Percentiles rank a stretch among this genome's conserved stretches.
These are phyloP conservation scores for Rhodotorula babjevae DNA, from an alignment of 768 basidiomycete species.

Conservation along the genomic window DNA sequence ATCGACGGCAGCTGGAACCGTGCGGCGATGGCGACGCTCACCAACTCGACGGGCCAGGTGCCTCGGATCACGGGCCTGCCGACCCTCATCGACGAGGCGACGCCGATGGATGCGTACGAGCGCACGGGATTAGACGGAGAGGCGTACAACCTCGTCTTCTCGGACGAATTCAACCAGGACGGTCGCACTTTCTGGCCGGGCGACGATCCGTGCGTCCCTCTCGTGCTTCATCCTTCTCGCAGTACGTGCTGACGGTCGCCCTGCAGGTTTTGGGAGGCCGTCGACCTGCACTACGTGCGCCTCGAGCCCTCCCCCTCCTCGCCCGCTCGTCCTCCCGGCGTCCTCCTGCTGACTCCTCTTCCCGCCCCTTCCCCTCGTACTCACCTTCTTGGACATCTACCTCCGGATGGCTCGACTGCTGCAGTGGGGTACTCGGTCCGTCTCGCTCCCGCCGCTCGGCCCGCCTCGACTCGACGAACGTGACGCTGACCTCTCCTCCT, in stretches of 20 bases:
- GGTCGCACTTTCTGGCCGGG: conserved; percentile 65
- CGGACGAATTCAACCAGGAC: conserved; percentile 72
- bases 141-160: conserved; percentile 74
- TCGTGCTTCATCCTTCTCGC: not conserved
- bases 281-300: conserved; percentile 49
- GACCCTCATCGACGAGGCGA: conserved; percentile 70
- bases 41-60: conserved; percentile 69
- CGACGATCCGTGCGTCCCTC: conserved; percentile 5
- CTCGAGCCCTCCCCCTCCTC: not conserved
- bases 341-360: conserved; percentile 22
- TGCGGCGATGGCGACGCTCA: not conserved
- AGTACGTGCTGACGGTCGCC: not conserved
- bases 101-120: conserved; percentile 58
- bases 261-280: conserved; percentile 50
- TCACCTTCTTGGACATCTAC: too few relatives aligned
- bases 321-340: too few relatives aligned
- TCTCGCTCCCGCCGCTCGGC: too few relatives aligned
- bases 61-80: conserved; percentile 44
- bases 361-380: too few relatives aligned
- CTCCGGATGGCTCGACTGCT: too few relatives aligned
- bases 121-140: conserved; percentile 72
- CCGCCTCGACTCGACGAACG: too few relatives aligned
- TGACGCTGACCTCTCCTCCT: too few relatives aligned
- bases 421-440: not conserved
- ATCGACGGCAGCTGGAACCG: conserved; percentile 56